phyloP scores from a whole-genome alignment of 2,329 filamentous ascomycete species.

The Cryphonectria japonica region DNA sequence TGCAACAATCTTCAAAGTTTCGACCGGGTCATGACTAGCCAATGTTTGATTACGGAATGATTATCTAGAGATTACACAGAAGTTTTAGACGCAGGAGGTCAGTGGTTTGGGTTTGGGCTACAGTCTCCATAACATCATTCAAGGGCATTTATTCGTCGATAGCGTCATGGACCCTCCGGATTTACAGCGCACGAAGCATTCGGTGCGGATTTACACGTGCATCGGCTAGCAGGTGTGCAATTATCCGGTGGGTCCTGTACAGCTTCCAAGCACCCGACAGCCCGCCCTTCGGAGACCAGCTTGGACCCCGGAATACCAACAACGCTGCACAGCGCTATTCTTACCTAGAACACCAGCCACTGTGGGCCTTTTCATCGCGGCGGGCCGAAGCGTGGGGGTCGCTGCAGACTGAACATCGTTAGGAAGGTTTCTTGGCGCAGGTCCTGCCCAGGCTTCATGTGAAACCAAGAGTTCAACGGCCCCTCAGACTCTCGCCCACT shows the following conservation, averaged over 20 bases:
- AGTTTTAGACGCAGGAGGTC: slow-evolving; percentile 18
- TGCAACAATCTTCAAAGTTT: not conserved
- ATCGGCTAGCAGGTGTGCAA: not conserved
- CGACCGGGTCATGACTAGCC: not conserved
- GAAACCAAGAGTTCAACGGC: no score
- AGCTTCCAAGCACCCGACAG: no score
- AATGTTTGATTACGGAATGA: slow-evolving; percentile 19
- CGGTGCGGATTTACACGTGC: not conserved
- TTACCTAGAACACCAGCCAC: no score
- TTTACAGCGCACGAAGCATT: not conserved
- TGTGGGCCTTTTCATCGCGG: no score
- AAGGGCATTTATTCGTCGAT: not conserved
- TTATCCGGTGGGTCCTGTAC: not conserved
- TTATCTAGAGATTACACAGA: slow-evolving; percentile 22
- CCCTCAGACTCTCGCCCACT: no score
- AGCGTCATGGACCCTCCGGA: not conserved
- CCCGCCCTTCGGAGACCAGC: no score
- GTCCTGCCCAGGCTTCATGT: no score
- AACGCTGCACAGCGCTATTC: no score
- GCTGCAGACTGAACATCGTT: no score
- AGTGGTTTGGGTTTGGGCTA: not conserved
- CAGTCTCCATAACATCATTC: not conserved
- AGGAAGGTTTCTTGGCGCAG: no score
- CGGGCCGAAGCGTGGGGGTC: no score
- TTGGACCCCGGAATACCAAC: no score